Conservation (phyloP, 257 asterid genomes). For the Solanum gandarillasii region DNA sequence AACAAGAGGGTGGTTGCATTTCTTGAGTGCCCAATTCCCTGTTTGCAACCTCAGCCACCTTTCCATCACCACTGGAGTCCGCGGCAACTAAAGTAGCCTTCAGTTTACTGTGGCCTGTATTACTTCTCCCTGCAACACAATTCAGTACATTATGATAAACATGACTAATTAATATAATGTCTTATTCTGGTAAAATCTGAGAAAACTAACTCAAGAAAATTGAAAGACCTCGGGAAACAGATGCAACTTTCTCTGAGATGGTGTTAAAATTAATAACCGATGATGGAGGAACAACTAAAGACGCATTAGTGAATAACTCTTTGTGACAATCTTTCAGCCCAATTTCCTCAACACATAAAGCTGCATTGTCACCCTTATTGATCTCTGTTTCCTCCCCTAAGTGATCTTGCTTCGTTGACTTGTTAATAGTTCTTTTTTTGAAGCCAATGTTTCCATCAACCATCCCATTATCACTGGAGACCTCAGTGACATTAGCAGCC, state of each 20-base stretch:
- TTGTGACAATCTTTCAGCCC: constrained; percentile 13
- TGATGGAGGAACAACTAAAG: constrained; percentile 12
- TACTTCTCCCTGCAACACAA: constrained; percentile 24
- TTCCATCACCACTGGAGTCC: constrained; percentile 20
- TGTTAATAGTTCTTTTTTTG: constrained; percentile 16
- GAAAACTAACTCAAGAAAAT: constrained; percentile 1
- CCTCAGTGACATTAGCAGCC: constrained; percentile 14
- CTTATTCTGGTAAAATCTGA: neutral
- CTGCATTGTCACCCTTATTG: constrained; percentile 10
- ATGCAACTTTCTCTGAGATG: constrained; percentile 22
- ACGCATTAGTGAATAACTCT: constrained; percentile 12
- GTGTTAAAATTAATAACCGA: constrained; percentile 14
- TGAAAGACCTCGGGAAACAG: constrained; percentile 38
- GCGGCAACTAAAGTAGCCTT: constrained; percentile 11
- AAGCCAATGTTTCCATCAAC: neutral
- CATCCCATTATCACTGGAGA: constrained; percentile 17
- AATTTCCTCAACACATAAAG: constrained; percentile 6
- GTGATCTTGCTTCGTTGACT: constrained; percentile 28
- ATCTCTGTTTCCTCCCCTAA: constrained; percentile 17
- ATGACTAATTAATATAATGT: neutral
- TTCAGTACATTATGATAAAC: constrained; percentile 1
- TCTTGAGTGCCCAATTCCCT: constrained; percentile 17
- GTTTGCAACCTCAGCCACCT: constrained; percentile 16
- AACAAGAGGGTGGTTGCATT: constrained; percentile 12
- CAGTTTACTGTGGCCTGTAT: constrained; percentile 16